phyloP scores from a whole-genome alignment of 768 basidiomycete genomes.

The Amanita jacksonii region DNA sequence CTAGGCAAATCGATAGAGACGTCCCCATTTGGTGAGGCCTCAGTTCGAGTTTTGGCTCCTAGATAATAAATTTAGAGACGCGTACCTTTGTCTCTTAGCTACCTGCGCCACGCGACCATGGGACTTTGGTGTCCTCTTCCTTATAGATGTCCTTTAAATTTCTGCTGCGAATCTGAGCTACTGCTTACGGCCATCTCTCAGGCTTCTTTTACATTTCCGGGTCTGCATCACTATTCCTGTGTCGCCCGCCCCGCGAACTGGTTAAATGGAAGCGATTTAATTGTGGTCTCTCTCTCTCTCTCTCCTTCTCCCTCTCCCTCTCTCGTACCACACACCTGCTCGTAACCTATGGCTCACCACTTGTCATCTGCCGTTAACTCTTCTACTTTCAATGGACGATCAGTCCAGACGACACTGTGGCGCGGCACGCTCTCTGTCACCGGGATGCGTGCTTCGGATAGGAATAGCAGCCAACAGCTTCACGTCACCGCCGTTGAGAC shows the following conservation, averaged over 20 bases:
- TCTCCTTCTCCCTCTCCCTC: constrained; percentile 17
- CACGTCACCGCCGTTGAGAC: constrained; percentile 59
- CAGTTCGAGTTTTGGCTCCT: constrained; percentile 7
- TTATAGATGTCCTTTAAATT: constrained; percentile 3
- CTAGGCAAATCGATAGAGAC: constrained; percentile 9
- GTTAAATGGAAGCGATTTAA: constrained; percentile 30
- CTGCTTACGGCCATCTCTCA: constrained; percentile 5
- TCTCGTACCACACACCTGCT: too few species aligned
- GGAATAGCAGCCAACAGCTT: constrained; percentile 40
- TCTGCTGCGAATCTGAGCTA: constrained; percentile 6
- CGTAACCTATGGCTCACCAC: constrained; percentile 59
- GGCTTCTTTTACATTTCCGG: constrained; percentile 5
- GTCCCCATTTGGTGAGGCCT: constrained; percentile 12
- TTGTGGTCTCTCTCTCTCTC: constrained; percentile 23
- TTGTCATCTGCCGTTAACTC: constrained; percentile 49
- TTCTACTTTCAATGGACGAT: constrained; percentile 43
- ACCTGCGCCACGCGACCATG: constrained; percentile 26
- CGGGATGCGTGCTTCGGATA: constrained; percentile 38
- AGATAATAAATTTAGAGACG: constrained; percentile 14
- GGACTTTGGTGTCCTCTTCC: constrained; percentile 16
- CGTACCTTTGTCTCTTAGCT: constrained; percentile 24
- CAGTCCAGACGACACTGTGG: constrained; percentile 40
- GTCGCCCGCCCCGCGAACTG: constrained; percentile 16
- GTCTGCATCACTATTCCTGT: constrained; percentile 10
- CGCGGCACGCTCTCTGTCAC: constrained; percentile 44